Conservation (phyloP, 169 alveolate species). For the Plasmodium cynomolgi region DNA sequence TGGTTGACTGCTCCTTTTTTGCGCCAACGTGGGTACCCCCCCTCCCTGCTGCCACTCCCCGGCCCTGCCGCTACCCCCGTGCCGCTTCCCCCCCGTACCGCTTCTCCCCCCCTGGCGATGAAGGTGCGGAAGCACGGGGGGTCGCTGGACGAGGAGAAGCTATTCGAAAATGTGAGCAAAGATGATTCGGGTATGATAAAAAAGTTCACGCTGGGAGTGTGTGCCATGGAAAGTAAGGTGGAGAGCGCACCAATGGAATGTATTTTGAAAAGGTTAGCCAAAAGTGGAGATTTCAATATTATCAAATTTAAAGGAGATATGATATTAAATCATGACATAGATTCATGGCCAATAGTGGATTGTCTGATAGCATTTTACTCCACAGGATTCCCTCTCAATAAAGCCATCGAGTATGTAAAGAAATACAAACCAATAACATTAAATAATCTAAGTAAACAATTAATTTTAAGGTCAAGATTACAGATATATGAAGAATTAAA, state of each 20-base stretch:
- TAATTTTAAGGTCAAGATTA: slow-evolving; percentile 84
- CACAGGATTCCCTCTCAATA: slow-evolving; percentile 90
- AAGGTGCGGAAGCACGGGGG: slow-evolving; percentile 16
- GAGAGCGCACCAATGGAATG: slow-evolving; percentile 91
- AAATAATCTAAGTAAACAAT: slow-evolving; percentile 75
- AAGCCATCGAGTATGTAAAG: slow-evolving; percentile 75
- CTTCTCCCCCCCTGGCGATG: slow-evolving; percentile 8
- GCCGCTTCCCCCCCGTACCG: no score
- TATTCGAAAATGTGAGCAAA: slow-evolving; percentile 56
- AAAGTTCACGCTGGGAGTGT: slow-evolving; percentile 88
- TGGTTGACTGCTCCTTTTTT: no score
- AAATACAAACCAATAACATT: slow-evolving; percentile 75
- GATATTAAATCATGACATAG: slow-evolving; percentile 85
- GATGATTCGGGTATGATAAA: slow-evolving; percentile 77
- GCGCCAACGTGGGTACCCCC: not conserved
- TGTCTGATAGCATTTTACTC: slow-evolving; percentile 93
- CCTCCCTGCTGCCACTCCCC: no score
- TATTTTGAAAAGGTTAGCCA: slow-evolving; percentile 83
- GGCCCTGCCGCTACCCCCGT: no score
- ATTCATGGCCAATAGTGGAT: slow-evolving; percentile 93
- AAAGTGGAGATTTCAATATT: slow-evolving; percentile 88
- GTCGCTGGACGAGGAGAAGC: slow-evolving; percentile 66
- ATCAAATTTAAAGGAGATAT: slow-evolving; percentile 89
- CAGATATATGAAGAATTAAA: slow-evolving; percentile 85
- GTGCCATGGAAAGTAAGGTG: slow-evolving; percentile 92